phyloP scores from a whole-genome alignment of 177 flowering plant species.

The Viscum album region DNA sequence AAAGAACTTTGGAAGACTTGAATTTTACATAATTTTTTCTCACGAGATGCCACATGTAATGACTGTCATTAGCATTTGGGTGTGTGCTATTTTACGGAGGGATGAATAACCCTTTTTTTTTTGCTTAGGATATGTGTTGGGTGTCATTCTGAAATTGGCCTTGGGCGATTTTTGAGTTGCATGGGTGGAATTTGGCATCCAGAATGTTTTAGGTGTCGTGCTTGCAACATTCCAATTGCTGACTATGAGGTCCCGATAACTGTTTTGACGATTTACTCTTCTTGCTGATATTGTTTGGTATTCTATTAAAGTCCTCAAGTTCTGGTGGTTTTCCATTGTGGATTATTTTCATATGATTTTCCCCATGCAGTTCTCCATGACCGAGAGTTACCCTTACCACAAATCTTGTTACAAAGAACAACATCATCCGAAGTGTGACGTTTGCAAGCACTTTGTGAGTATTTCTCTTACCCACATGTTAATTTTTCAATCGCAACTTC shows the following conservation, averaged over 20 bases:
- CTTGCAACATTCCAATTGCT: conserved; percentile 69
- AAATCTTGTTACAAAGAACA: conserved; percentile 82
- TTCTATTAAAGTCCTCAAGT: too few species aligned
- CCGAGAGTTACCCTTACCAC: conserved; percentile 72
- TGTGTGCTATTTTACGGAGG: too few species aligned
- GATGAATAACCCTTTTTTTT: too few species aligned
- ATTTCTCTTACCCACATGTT: neutral
- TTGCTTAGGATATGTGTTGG: conserved; percentile 72
- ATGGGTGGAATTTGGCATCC: conserved; percentile 92
- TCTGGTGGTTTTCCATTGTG: conserved; percentile 1
- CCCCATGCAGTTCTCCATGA: conserved; percentile 53
- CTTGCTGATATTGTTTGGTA: neutral
- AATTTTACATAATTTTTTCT: too few species aligned
- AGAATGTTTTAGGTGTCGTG: conserved; percentile 81
- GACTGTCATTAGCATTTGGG: too few species aligned
- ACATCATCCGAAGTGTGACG: conserved; percentile 90
- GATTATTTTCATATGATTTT: conserved; percentile 11
- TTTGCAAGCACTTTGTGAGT: conserved; percentile 77
- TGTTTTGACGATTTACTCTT: conserved; percentile 1
- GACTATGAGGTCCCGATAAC: conserved; percentile 56
- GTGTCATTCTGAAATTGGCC: conserved; percentile 74
- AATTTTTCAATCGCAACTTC: too few species aligned
- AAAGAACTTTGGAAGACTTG: too few species aligned
- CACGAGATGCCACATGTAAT: too few species aligned
- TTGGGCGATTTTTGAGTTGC: conserved; percentile 78